Base-by-base conservation (phyloP, 208 protist genomes). In the Trypanosomatidae sp. region DNA sequence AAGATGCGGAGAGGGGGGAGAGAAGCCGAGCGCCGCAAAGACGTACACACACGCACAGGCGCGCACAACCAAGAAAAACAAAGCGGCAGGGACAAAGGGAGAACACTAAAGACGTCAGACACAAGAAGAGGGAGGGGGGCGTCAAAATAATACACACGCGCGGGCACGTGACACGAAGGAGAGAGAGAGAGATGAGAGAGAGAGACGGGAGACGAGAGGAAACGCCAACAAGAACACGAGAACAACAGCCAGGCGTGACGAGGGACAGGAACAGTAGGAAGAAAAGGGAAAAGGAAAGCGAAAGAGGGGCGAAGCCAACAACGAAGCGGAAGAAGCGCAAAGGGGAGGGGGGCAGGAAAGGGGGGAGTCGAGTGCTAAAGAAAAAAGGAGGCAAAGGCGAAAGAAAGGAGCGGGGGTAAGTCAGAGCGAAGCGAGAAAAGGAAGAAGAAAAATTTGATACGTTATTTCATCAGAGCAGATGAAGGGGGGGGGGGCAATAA, bases 31-130 rank as follows among this genome's bases (percentile, higher is more conserved):
- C 10, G 66, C n/a, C 58, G 30, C 3, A 64, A 28, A 39, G 36
- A 39, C 36, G 36, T 6, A 17, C 46, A 58, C 53, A 58, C 53
- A 58, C 12, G 25, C 53, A 41, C 28, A 17, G 17, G 10, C 19
- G 36, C 13, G 0, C 22, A 70, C n/a, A 36, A 66, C 6, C 39
- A 79, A 19, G 30, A 74, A 74, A 53, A 60, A 15, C 67, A 67
- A 72, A 70, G 64, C 13, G 60, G 58, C n/a, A 22, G 53, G 53
- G 71, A 66, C 15, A 79, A 46, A 78, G n/a, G 81, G 65, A 76
- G 30, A 70, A 75, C 55, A n/a, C 17, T 33, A 36, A 65, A 39
- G 43, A 66, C 50, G 53, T 43, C 25, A 73, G 36, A 59, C 33
- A 66, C 13, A 73, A 64, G 33, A 41, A 65, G 53, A 62, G 72